A percentile compares a stretch with the other conserved stretches of the same genome.
Conservation (phyloP, 1,284 basidiomycete genomes). For the Ustilago curta region DNA sequence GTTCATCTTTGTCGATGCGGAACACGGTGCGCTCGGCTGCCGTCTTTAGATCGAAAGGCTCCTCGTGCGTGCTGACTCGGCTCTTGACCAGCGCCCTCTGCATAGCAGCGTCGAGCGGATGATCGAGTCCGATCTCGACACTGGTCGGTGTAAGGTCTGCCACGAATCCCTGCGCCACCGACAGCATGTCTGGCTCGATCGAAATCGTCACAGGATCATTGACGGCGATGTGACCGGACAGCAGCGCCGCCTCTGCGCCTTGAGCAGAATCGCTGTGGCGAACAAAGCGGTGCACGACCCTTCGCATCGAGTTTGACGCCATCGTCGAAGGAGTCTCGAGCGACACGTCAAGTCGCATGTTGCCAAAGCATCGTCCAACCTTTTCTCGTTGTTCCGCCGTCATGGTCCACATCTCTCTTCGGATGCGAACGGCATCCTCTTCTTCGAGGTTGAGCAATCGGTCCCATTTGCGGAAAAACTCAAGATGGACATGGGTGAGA, state of each 20-base stretch:
- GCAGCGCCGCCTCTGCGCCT: slow-evolving; percentile 71
- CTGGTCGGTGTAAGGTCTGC: slow-evolving; percentile 76
- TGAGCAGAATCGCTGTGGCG: slow-evolving; percentile 64
- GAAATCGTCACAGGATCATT: slow-evolving; percentile 86
- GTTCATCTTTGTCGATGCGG: slow-evolving; percentile 93
- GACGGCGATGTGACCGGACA: slow-evolving; percentile 81
- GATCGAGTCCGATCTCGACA: slow-evolving; percentile 84
- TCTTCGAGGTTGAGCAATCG: slow-evolving; percentile 87
- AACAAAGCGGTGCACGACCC: slow-evolving; percentile 77
- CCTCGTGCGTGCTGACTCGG: not conserved
- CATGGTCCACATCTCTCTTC: slow-evolving; percentile 94
- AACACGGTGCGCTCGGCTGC: slow-evolving; percentile 73
- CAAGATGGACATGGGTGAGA: slow-evolving; percentile 77
- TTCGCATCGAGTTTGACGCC: slow-evolving; percentile 61
- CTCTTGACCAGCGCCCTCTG: slow-evolving; percentile 45
- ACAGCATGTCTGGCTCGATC: slow-evolving; percentile 84
- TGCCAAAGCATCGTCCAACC: slow-evolving; percentile 70
- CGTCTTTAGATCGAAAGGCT: slow-evolving; percentile 9
- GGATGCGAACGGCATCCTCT: slow-evolving; percentile 82
- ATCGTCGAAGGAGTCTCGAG: not conserved
- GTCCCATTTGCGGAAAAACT: slow-evolving; percentile 94
- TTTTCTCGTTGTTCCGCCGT: slow-evolving; percentile 81
- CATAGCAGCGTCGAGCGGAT: slow-evolving; percentile 73
- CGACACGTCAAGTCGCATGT: slow-evolving; percentile 63
- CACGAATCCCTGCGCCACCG: slow-evolving; percentile 86